phyloP scores from a whole-genome alignment of 176 grass and related monocot genomes.

The Cenchrus americanus region DNA sequence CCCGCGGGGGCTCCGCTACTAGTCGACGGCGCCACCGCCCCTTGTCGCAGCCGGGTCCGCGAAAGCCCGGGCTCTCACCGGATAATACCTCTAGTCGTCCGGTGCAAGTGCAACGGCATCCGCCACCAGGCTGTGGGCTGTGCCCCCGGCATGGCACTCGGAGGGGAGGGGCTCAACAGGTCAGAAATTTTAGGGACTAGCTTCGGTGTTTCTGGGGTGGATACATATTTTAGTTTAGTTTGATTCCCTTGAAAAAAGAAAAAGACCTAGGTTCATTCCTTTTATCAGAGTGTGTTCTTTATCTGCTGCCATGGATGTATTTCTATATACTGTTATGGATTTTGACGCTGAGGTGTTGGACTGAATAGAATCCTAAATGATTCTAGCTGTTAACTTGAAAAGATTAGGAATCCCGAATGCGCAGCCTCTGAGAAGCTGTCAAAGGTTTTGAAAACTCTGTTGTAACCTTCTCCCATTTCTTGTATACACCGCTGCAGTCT shows the following conservation, averaged over 20 bases:
- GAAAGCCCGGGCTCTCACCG: not conserved
- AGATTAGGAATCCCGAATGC: not conserved
- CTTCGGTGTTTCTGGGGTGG: not conserved
- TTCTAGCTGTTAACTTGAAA: not conserved
- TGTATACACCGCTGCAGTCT: not conserved
- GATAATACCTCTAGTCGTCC: not conserved
- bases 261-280: not conserved
- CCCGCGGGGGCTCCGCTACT: not conserved
- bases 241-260: not conserved
- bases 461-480: not conserved
- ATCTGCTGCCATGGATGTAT: not conserved
- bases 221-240: not conserved
- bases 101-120: constrained; percentile 9
- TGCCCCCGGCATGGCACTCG: not conserved
- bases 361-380: constrained; percentile 9
- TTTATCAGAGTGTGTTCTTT: constrained; percentile 19
- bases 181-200: not conserved
- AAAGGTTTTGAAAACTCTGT: not conserved
- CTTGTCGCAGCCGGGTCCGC: not conserved
- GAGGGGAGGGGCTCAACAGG: constrained; percentile 1
- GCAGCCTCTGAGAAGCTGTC: not conserved
- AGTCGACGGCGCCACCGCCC: not conserved
- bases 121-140: not conserved
- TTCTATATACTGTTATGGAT: not conserved
- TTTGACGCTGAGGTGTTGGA: not conserved